Percentiles rank a stretch among this genome's conserved stretches.
Conservation (phyloP, 2,329 filamentous ascomycete genomes). For the Blastomyces percursus region DNA sequence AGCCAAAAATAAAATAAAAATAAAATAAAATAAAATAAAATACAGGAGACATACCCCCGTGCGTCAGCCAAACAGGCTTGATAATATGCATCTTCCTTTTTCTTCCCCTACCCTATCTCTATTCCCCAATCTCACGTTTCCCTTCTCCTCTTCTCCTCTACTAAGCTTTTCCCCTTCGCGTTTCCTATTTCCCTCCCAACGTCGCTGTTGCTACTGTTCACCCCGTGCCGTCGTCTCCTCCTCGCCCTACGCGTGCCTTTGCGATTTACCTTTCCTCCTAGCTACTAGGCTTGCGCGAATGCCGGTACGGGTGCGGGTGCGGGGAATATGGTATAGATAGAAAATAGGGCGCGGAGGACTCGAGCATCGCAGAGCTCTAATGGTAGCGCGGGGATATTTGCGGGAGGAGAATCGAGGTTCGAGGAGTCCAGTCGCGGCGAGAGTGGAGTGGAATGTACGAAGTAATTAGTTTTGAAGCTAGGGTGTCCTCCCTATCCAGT, state of each 20-base stretch:
- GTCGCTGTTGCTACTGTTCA: background rate
- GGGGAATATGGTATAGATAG: background rate
- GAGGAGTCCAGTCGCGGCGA: background rate
- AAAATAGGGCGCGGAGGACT: background rate
- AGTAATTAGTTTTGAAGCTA: background rate
- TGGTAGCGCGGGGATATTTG: background rate
- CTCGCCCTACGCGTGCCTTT: background rate
- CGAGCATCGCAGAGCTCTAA: background rate
- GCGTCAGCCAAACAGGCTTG: slow-evolving; percentile 91
- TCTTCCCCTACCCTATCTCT: background rate
- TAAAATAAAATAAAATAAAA: background rate
- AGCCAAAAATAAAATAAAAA: background rate
- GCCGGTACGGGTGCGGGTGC: background rate
- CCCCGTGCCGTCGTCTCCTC: background rate
- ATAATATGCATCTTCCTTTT: slow-evolving; percentile 61
- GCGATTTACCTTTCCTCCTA: background rate
- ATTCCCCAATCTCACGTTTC: background rate
- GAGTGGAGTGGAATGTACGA: background rate
- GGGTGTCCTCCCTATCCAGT: background rate
- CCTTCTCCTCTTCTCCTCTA: background rate
- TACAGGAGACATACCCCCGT: slow-evolving; percentile 55
- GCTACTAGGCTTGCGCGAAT: background rate
- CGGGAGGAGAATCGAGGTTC: background rate
- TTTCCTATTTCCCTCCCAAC: background rate
- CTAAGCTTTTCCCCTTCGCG: background rate